phyloP scores from a whole-genome alignment of 139 green algal species.

The Marvania coccoides region DNA sequence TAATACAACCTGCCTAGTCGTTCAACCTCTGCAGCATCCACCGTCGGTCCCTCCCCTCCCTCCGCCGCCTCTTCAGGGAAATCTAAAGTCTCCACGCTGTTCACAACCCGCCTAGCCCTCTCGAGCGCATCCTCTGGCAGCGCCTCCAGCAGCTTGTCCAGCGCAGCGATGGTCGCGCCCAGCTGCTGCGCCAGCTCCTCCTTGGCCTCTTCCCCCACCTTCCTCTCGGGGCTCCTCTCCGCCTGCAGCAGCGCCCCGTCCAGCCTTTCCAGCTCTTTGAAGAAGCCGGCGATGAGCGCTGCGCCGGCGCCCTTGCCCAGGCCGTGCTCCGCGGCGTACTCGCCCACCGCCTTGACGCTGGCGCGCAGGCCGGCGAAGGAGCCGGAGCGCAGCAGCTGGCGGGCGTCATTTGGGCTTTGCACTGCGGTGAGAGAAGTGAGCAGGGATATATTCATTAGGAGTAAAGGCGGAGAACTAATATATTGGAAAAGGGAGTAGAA shows the following conservation, averaged over 20 bases:
- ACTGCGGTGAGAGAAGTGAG: slow-evolving; percentile 2
- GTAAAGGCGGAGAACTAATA: too few relatives aligned
- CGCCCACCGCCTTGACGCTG: slow-evolving; percentile 18
- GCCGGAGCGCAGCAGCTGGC: slow-evolving; percentile 18
- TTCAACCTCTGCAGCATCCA: background rate
- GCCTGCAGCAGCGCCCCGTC: slow-evolving; percentile 9
- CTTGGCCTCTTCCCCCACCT: background rate
- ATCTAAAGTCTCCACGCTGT: background rate
- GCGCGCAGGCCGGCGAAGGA: slow-evolving; percentile 23
- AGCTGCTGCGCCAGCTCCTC: slow-evolving; percentile 3
- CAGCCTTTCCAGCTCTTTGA: slow-evolving; percentile 15
- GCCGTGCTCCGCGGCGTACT: slow-evolving; percentile 12
- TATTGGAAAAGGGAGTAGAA: background rate
- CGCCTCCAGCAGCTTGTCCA: slow-evolving; percentile 7
- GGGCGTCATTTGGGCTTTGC: slow-evolving; percentile 4
- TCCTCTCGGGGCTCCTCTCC: background rate
- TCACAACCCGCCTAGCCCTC: background rate
- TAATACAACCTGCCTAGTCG: background rate
- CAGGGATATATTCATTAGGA: background rate
- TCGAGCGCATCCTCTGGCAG: background rate
- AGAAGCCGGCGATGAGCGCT: slow-evolving; percentile 12
- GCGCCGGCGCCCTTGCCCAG: background rate
- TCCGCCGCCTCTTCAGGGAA: too few relatives aligned
- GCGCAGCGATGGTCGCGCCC: slow-evolving; percentile 4
- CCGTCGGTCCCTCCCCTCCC: background rate